phyloP scores from a whole-genome alignment of 495 filamentous ascomycete species.

The Hypoxylon lienhwacheense region DNA sequence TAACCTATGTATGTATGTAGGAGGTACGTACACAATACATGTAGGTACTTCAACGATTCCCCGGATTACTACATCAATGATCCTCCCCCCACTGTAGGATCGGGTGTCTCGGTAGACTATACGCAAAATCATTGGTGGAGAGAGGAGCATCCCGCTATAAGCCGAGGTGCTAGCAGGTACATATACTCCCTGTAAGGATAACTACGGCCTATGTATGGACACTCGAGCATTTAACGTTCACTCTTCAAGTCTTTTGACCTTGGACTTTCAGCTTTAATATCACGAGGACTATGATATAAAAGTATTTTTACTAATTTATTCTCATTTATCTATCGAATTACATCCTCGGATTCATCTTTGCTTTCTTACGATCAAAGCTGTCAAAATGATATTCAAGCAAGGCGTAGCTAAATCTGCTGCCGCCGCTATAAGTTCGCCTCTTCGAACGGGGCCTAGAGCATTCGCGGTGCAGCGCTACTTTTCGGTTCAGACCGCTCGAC shows the following conservation, averaged over 20 bases:
- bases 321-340: background rate
- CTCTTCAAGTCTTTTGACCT: too few relatives aligned
- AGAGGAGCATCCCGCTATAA: constrained; percentile 15
- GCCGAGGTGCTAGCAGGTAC: constrained; percentile 32
- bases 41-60: constrained; percentile 5
- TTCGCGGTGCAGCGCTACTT: constrained; percentile 61
- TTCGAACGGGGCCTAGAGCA: constrained; percentile 16
- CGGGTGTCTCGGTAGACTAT: constrained; percentile 23
- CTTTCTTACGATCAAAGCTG: background rate
- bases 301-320: too few relatives aligned
- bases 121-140: background rate
- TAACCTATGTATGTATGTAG: background rate
- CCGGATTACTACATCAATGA: too few relatives aligned
- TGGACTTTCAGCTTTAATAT: too few relatives aligned
- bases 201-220: constrained; percentile 1
- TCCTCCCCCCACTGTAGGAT: too few relatives aligned
- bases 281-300: too few relatives aligned
- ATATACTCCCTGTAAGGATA: constrained; percentile 1
- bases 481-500: constrained; percentile 59
- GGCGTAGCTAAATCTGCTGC: constrained; percentile 9
- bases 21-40: too few relatives aligned
- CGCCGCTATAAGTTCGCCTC: constrained; percentile 10
- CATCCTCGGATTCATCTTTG: background rate
- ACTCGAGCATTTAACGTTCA: background rate
- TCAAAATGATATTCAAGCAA: constrained; percentile 15